These are phyloP conservation scores for Periconia digitata DNA, from an alignment of 2,329 filamentous ascomycete genomes.

Conservation along the genomic window DNA sequence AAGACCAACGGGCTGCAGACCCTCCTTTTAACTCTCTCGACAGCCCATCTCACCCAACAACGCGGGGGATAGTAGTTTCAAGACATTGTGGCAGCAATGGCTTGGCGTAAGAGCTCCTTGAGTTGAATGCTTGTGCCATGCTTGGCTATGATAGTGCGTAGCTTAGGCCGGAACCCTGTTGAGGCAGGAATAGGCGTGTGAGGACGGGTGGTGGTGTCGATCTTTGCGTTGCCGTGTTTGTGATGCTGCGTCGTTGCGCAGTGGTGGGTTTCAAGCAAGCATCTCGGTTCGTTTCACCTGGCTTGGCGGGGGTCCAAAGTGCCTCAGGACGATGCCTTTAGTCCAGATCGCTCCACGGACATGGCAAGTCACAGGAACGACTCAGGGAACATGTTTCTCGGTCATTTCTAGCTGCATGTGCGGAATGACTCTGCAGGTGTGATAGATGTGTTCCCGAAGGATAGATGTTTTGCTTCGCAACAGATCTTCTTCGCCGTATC, in stretches of 20 bases:
- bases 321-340: constrained; percentile 10
- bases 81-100: constrained; percentile 5
- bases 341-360: not conserved
- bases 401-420: not conserved
- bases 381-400: not conserved
- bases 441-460: not conserved
- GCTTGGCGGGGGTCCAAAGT: constrained; percentile 12
- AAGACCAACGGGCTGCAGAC: not conserved
- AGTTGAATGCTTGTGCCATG: constrained; percentile 11
- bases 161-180: constrained; percentile 5
- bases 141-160: constrained; percentile 9
- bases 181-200: constrained; percentile 3
- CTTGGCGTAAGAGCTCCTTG: constrained; percentile 15
- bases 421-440: not conserved
- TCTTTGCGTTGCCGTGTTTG: constrained; percentile 5
- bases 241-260: not conserved
- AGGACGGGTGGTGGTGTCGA: constrained; percentile 1
- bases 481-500: no score
- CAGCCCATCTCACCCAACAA: constrained; percentile 1
- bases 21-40: constrained; percentile 3
- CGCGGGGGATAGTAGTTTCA: constrained; percentile 14
- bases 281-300: constrained; percentile 9
- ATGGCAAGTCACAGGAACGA: not conserved
- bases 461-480: no score
- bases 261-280: constrained; percentile 12